Conservation (phyloP, 1,284 basidiomycete genomes). For the Trichosporon faecale region DNA sequence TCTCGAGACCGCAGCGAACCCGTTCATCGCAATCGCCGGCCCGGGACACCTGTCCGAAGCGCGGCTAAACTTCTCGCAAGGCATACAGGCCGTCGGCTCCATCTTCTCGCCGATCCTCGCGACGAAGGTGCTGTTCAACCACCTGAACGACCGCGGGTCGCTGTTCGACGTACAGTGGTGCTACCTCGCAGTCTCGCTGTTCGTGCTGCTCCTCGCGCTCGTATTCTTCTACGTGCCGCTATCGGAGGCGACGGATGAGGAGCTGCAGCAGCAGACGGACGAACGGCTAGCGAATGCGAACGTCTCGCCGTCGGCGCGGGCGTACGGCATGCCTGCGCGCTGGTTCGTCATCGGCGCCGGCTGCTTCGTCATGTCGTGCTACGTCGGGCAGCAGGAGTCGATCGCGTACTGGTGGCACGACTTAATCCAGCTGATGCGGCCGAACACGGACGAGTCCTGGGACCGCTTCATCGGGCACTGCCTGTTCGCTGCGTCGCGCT, state of each 20-base stretch:
- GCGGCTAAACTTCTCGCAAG: constrained; percentile 49
- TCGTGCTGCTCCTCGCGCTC: constrained; percentile 46
- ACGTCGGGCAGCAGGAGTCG: constrained; percentile 49
- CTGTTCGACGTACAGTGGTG: constrained; percentile 51
- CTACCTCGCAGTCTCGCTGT: constrained; percentile 49
- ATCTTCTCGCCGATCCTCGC: constrained; percentile 45
- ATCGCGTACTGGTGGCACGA: constrained; percentile 38
- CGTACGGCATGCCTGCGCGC: constrained; percentile 28
- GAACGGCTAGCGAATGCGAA: constrained; percentile 32
- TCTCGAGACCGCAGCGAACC: constrained; percentile 49
- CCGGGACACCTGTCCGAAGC: constrained; percentile 45
- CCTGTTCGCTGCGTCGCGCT: constrained; percentile 40
- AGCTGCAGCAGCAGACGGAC: constrained; percentile 39
- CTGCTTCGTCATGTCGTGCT: constrained; percentile 37
- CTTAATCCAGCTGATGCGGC: constrained; percentile 26
- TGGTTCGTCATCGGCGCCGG: constrained; percentile 29
- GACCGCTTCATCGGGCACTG: constrained; percentile 35
- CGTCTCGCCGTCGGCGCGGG: constrained; percentile 20
- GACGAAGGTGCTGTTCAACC: constrained; percentile 38
- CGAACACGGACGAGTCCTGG: constrained; percentile 33
- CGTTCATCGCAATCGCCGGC: constrained; percentile 51
- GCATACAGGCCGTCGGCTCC: constrained; percentile 45
- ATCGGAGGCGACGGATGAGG: constrained; percentile 44
- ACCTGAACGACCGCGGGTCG: constrained; percentile 26
- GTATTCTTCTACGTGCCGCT: constrained; percentile 50